Conservation (phyloP, 805 yeast genomes). For the Pichia exigua region DNA sequence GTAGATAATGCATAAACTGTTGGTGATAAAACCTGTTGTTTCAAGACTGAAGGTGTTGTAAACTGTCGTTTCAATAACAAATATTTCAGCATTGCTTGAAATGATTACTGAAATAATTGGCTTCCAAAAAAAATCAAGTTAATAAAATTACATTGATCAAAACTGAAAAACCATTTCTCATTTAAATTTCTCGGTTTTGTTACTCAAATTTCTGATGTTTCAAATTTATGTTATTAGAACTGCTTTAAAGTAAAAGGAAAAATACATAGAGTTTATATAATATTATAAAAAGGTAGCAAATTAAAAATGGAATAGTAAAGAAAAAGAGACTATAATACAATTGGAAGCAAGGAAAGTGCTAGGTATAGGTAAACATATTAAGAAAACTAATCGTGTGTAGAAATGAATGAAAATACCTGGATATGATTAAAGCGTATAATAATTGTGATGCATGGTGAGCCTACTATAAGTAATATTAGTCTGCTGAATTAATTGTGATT, state of each 20-base stretch:
- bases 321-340: constrained; percentile 1
- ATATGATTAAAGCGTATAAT: background rate
- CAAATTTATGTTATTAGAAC: background rate
- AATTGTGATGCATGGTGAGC: background rate
- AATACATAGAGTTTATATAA: background rate
- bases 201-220: too few species aligned
- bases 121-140: background rate
- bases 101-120: background rate
- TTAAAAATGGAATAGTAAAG: background rate
- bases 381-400: background rate
- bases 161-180: too few species aligned
- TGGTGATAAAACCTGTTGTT: constrained; percentile 28
- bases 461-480: background rate
- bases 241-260: background rate
- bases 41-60: background rate
- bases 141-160: background rate
- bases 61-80: background rate
- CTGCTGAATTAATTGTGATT: background rate
- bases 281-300: background rate
- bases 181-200: background rate
- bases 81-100: background rate
- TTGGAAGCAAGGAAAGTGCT: background rate
- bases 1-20: constrained; percentile 92
- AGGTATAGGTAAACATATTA: background rate
- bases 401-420: background rate